phyloP scores from a whole-genome alignment of 768 basidiomycete species.

The Rhodotorula babjevae region DNA sequence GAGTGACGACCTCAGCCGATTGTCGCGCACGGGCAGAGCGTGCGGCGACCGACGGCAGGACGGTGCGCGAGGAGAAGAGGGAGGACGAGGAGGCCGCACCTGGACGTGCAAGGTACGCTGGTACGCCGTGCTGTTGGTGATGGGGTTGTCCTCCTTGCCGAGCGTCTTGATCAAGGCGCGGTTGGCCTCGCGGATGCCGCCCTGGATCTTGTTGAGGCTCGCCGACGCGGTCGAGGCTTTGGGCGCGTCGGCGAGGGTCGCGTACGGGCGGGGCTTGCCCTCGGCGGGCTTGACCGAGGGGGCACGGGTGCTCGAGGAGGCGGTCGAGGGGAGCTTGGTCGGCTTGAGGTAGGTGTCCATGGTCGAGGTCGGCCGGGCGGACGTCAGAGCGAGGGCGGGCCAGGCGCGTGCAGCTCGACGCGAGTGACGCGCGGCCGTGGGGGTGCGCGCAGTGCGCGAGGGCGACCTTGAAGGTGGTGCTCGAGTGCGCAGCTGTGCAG shows the following conservation, averaged over 20 bases:
- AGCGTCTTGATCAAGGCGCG: conserved; percentile 62
- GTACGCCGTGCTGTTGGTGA: conserved; percentile 54
- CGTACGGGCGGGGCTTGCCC: neutral
- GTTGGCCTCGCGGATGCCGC: conserved; percentile 45
- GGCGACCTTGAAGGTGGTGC: too few species aligned
- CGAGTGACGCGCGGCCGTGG: neutral
- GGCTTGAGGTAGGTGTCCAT: conserved; percentile 13
- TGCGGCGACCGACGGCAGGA: too few species aligned
- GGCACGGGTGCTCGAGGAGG: neutral
- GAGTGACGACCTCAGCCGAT: too few species aligned
- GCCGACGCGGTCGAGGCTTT: too few species aligned
- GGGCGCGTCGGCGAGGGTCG: neutral
- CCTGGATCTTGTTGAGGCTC: neutral
- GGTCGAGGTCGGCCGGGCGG: too few species aligned
- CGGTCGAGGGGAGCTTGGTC: neutral
- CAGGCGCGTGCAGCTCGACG: neutral
- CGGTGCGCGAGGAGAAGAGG: too few species aligned
- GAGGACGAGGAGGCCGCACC: conserved; percentile 49
- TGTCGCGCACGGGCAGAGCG: too few species aligned
- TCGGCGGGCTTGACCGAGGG: conserved; percentile 7
- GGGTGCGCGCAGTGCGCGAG: too few species aligned
- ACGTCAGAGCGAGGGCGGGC: too few species aligned
- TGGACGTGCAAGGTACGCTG: conserved; percentile 60
- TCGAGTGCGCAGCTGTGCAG: too few species aligned
- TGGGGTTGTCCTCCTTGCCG: conserved; percentile 64